A percentile compares a stretch with the other conserved stretches of the same genome.
Evolutionary conservation across 805 yeast genomes (phyloP).

Genomic region (Metschnikowia santaceciliae): DNA sequence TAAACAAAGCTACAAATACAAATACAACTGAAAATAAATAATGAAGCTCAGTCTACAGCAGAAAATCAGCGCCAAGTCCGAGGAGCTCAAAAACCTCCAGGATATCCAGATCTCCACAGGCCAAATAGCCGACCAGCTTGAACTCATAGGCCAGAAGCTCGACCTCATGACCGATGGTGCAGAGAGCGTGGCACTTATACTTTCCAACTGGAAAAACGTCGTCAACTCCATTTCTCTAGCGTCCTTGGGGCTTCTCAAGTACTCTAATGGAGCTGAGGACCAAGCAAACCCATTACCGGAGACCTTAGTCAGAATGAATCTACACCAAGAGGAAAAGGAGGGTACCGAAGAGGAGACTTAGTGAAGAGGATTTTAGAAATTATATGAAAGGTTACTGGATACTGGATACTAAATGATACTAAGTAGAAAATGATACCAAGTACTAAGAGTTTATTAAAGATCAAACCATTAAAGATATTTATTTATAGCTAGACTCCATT

Average conservation of each 20-base stretch:
- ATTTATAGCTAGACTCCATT: conserved; percentile 10
- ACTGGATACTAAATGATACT: too few species aligned
- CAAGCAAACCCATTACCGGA: conserved; percentile 57
- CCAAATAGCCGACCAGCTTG: conserved; percentile 44
- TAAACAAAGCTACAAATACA: too few species aligned
- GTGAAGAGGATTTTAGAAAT: too few species aligned
- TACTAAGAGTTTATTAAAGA: too few species aligned
- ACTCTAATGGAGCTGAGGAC: conserved; percentile 36
- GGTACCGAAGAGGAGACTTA: background rate
- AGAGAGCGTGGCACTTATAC: conserved; percentile 52
- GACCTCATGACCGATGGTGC: conserved; percentile 53
- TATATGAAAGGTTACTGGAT: too few species aligned
- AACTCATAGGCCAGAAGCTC: conserved; percentile 45
- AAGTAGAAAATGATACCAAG: too few species aligned
- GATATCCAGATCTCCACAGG: conserved; percentile 47
- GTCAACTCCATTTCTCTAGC: conserved; percentile 60
- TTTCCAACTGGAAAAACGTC: conserved; percentile 65
- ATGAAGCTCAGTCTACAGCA: conserved; percentile 17
- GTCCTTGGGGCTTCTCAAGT: conserved; percentile 44
- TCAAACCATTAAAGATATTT: background rate
- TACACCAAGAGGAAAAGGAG: conserved; percentile 23
- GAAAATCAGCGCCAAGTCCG: conserved; percentile 42
- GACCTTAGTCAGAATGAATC: conserved; percentile 55
- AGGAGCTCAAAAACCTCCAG: conserved; percentile 48
- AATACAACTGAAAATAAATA: background rate